Conservation (phyloP, 75 land plant genomes). For the Chamaecyparis obtusa region DNA sequence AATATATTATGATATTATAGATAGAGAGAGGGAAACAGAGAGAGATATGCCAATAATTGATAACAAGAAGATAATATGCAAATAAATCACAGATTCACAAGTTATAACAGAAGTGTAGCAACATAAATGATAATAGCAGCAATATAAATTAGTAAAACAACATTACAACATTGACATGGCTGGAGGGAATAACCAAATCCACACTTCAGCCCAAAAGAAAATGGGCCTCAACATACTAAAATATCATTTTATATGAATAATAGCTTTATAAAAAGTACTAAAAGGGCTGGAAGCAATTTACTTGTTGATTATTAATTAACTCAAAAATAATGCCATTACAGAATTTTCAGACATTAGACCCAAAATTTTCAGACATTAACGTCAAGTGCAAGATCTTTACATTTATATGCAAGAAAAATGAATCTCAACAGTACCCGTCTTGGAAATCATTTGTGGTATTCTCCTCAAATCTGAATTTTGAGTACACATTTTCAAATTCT, state of each 20-base stretch:
- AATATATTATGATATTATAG: too few species aligned
- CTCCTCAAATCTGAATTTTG: not conserved
- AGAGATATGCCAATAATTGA: too few species aligned
- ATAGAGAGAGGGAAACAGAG: too few species aligned
- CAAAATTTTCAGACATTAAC: slow-evolving; percentile 21
- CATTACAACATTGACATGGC: too few species aligned
- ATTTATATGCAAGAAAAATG: slow-evolving; percentile 23
- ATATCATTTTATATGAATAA: not conserved
- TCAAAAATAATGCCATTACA: not conserved
- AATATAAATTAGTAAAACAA: too few species aligned
- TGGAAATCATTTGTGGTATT: slow-evolving; percentile 38
- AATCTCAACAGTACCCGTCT: slow-evolving; percentile 22
- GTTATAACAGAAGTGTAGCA: too few species aligned
- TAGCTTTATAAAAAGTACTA: not conserved
- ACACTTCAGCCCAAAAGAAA: not conserved
- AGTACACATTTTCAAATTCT: not conserved
- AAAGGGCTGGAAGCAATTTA: not conserved
- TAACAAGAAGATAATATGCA: too few species aligned
- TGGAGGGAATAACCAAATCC: not conserved
- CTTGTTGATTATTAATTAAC: not conserved
- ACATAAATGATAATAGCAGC: too few species aligned
- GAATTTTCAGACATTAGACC: slow-evolving; percentile 1
- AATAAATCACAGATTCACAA: too few species aligned
- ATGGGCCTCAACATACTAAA: not conserved
- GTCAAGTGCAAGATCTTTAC: slow-evolving; percentile 25